Evolutionary conservation across 164 flowering plant species (phyloP), one percentile per base, ranked within the genome.

Genomic region (Vitis amurensis): DNA sequence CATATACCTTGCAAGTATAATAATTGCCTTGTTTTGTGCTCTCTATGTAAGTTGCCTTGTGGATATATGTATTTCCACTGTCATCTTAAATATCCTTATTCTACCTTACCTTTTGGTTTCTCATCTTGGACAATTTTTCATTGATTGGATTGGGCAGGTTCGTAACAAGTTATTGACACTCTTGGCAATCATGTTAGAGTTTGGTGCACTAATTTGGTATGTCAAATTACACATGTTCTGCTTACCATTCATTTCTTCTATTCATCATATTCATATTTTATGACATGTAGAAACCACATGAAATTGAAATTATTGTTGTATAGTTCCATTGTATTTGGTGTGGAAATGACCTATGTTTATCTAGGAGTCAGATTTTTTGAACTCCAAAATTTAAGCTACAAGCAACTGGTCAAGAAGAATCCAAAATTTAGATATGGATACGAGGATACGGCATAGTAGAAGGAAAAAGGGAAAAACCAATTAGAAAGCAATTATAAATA

Each of bases 101-200:
- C 16, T 37, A 10, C n/a, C 9, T 66, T 66, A 8, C n/a, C 30
- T 19, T 44, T 59, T 16, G 51, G 23, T 19, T 53, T 17, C 29
- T 48, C n/a, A 29, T 66, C 7, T 52, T 27, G 12, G 1, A 14
- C 29, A 6, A 66, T 4, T 23, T 27, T 53, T 55, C 29, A 13
- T 66, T 65, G 58, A 30, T 50, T 73, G 51, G 59, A 59, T 62
- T 58, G 55, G 50, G 63, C 89, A 94, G 98, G 93, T 85, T 64
- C 94, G 80, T 70, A 94, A 82, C 90, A 94, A 92, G 87, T 79
- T 91, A 37, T 82, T 94, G 78, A 92, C 97, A n/a, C 83, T 94
- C 62, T 61, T 94, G 67, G 94, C 94, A 17, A 87, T 94, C 61
- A 74, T 87, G 51, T 75, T 94, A 62, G 97, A 94, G 78, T 94